phyloP scores from a whole-genome alignment of 306 rosid species.

The Inga laurina region DNA sequence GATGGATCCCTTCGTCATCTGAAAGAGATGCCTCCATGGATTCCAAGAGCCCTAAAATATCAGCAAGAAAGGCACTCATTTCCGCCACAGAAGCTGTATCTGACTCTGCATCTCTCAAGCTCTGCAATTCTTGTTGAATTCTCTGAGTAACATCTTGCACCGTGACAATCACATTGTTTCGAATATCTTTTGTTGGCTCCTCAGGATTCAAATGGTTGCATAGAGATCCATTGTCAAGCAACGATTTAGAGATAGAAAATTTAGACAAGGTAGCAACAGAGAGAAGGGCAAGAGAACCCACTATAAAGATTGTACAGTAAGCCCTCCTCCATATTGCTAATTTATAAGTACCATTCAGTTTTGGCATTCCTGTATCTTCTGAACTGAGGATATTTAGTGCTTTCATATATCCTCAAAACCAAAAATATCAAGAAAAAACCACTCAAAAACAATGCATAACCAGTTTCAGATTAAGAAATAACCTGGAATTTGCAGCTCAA shows the following conservation, averaged over 20 bases:
- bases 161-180: conserved; percentile 28
- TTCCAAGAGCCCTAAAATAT: conserved; percentile 61
- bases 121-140: conserved; percentile 48
- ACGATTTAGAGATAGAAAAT: conserved; percentile 47
- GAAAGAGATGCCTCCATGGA: conserved; percentile 38
- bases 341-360: conserved; percentile 37
- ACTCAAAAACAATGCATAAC: neutral
- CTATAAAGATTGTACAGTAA: conserved; percentile 41
- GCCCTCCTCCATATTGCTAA: conserved; percentile 51
- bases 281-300: conserved; percentile 51
- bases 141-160: conserved; percentile 46
- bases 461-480: conserved; percentile 39
- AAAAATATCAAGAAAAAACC: neutral
- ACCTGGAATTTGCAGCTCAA: conserved; percentile 33
- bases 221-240: conserved; percentile 43
- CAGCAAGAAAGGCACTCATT: conserved; percentile 58
- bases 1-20: neutral
- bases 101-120: conserved; percentile 32
- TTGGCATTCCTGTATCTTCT: conserved; percentile 41
- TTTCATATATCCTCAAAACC: conserved; percentile 27
- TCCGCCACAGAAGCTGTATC: conserved; percentile 28
- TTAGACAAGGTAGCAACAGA: conserved; percentile 47
- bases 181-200: conserved; percentile 17
- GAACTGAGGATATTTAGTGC: conserved; percentile 22
- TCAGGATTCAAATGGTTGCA: conserved; percentile 38